Evolutionary conservation across 371 early-diverging fungal species (phyloP).

Genomic region (Mucor ambiguus): DNA sequence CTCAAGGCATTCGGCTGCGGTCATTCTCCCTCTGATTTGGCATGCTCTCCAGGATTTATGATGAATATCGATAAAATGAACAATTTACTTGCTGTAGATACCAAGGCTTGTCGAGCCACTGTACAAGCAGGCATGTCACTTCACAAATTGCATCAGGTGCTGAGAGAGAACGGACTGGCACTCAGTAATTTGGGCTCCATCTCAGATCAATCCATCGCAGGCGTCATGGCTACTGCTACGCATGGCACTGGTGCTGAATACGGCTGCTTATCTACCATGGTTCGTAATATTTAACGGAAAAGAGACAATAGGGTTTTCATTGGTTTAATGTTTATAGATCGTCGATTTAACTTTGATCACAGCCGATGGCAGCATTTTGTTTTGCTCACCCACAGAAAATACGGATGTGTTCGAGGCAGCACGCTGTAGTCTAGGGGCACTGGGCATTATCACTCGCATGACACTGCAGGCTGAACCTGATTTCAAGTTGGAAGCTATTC

Average conservation of each 20-base stretch:
- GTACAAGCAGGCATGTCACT: constrained; percentile 79
- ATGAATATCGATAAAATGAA: constrained; percentile 72
- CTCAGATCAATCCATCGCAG: constrained; percentile 80
- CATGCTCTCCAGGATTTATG: constrained; percentile 71
- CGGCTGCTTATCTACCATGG: constrained; percentile 69
- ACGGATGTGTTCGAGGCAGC: constrained; percentile 71
- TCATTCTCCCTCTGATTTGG: constrained; percentile 84
- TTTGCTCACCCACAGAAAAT: constrained; percentile 51
- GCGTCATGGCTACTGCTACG: constrained; percentile 79
- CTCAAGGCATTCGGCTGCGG: constrained; percentile 79
- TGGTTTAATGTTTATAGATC: constrained; percentile 36
- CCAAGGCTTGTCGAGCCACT: constrained; percentile 48
- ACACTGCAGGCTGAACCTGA: constrained; percentile 74
- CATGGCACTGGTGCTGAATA: constrained; percentile 82
- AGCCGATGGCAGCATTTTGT: constrained; percentile 53
- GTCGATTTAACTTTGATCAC: constrained; percentile 64
- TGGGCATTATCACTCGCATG: constrained; percentile 77
- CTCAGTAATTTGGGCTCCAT: constrained; percentile 82
- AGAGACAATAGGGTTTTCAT: not conserved
- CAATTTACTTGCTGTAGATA: constrained; percentile 57
- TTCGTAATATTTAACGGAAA: constrained; percentile 18
- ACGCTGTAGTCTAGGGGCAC: constrained; percentile 73
- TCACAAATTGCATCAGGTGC: constrained; percentile 59
- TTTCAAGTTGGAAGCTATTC: constrained; percentile 69
- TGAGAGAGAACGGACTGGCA: constrained; percentile 67